Conservation (phyloP, 352 stramenopile species). For the Aphanomyces euteiches region DNA sequence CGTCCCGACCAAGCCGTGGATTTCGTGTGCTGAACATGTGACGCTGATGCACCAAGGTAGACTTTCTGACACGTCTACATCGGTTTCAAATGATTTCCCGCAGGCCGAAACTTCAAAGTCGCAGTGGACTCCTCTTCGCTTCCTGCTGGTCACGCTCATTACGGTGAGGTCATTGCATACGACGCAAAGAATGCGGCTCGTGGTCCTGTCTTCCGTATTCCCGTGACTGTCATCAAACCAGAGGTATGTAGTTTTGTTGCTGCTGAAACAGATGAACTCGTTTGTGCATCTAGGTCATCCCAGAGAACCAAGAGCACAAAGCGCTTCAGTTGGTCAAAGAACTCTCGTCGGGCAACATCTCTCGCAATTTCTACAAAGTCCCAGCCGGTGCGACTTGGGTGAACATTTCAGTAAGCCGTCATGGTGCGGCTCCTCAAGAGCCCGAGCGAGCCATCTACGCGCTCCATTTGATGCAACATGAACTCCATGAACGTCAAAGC, state of each 20-base stretch:
- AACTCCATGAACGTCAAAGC: constrained; percentile 80
- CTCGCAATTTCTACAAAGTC: constrained; percentile 77
- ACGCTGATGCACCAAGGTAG: constrained; percentile 82
- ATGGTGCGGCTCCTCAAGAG: background rate
- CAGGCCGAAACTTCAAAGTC: constrained; percentile 85
- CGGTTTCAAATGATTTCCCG: constrained; percentile 17
- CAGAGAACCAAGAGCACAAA: background rate
- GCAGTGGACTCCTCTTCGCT: constrained; percentile 84
- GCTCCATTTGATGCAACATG: constrained; percentile 87
- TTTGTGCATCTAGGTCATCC: constrained; percentile 22
- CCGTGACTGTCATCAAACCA: constrained; percentile 87
- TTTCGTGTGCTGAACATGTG: constrained; percentile 79
- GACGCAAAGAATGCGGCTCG: constrained; percentile 57
- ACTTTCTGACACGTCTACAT: constrained; percentile 45
- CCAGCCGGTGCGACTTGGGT: constrained; percentile 77
- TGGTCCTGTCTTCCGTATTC: constrained; percentile 84
- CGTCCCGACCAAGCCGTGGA: constrained; percentile 76
- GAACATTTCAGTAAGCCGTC: constrained; percentile 60
- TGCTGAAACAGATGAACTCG: constrained; percentile 32
- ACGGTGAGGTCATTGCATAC: constrained; percentile 79
- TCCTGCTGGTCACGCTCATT: constrained; percentile 38
- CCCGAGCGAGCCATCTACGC: constrained; percentile 53
- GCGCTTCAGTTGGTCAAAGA: constrained; percentile 32
- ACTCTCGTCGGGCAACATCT: constrained; percentile 61
- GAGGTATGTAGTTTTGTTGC: constrained; percentile 37